phyloP scores from a whole-genome alignment of 805 yeast species.

The Jamesozyma gamospora region DNA sequence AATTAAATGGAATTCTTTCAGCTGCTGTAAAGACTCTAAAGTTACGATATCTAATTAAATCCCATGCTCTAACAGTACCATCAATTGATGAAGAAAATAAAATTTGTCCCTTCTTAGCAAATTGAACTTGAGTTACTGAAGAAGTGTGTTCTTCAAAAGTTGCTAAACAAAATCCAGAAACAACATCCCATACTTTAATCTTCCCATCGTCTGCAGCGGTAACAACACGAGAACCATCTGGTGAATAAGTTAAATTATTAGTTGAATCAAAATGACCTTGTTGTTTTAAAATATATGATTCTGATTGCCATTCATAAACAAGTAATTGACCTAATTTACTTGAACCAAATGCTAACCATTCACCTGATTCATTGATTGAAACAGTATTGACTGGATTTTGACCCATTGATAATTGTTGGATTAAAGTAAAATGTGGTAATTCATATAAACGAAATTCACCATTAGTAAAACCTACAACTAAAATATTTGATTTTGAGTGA shows the following conservation, averaged over 20 bases:
- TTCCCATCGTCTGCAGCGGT: slow-evolving; percentile 97
- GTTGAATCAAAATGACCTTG: slow-evolving; percentile 95
- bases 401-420: slow-evolving; percentile 88
- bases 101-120: slow-evolving; percentile 85
- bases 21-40: slow-evolving; percentile 92
- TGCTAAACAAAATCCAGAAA: slow-evolving; percentile 83
- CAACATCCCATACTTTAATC: slow-evolving; percentile 91
- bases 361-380: slow-evolving; percentile 72
- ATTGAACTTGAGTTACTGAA: slow-evolving; percentile 77
- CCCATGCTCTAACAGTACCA: slow-evolving; percentile 98
- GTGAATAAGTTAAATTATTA: slow-evolving; percentile 77
- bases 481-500: slow-evolving; percentile 57
- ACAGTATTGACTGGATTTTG: slow-evolving; percentile 82
- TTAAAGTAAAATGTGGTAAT: slow-evolving; percentile 62
- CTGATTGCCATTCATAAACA: slow-evolving; percentile 98
- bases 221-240: slow-evolving; percentile 86
- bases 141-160: slow-evolving; percentile 88
- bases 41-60: slow-evolving; percentile 81
- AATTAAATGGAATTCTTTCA: slow-evolving; percentile 73
- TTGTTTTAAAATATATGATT: slow-evolving; percentile 86
- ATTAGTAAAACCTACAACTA: slow-evolving; percentile 80
- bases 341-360: slow-evolving; percentile 96
- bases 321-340: slow-evolving; percentile 81
- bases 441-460: slow-evolving; percentile 92
- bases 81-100: slow-evolving; percentile 85